phyloP scores from a whole-genome alignment of 78 protist species.

The Reticulomyxa filosa region DNA sequence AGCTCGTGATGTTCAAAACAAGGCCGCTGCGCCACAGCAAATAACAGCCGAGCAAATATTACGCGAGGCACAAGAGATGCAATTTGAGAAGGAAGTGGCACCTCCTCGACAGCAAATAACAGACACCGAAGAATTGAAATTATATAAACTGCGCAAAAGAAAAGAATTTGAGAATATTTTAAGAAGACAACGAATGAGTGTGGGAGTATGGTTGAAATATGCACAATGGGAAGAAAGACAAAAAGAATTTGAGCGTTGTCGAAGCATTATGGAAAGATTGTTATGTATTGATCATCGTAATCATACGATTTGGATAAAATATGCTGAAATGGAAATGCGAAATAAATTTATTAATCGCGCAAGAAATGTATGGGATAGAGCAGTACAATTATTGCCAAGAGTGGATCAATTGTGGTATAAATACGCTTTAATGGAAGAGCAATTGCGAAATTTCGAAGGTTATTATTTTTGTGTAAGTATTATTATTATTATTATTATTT shows the following conservation, averaged over 20 bases:
- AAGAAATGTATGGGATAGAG: conserved; percentile 86
- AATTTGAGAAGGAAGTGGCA: too few relatives aligned
- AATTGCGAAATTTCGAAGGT: too few relatives aligned
- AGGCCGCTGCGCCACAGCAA: conserved; percentile 75
- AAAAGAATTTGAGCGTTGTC: conserved; percentile 19
- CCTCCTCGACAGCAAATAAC: too few relatives aligned
- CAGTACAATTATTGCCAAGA: conserved; percentile 72
- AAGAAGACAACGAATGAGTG: background rate
- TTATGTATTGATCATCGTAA: conserved; percentile 37
- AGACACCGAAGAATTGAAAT: background rate
- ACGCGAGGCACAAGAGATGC: conserved; percentile 65
- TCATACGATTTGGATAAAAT: conserved; percentile 19
- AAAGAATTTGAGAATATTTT: conserved; percentile 35
- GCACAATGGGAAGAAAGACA: conserved; percentile 86
- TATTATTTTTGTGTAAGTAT: too few relatives aligned
- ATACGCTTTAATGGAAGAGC: background rate
- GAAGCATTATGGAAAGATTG: conserved; percentile 73
- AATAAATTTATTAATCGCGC: conserved; percentile 64
- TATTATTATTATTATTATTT: too few relatives aligned
- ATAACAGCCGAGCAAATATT: conserved; percentile 97
- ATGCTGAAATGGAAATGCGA: conserved; percentile 93
- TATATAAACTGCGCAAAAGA: conserved; percentile 29
- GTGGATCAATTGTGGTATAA: conserved; percentile 57
- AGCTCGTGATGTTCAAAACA: conserved; percentile 54
- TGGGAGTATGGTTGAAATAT: conserved; percentile 42